phyloP scores from a whole-genome alignment of 2,329 filamentous ascomycete species.

The Stachybotrys chartarum region DNA sequence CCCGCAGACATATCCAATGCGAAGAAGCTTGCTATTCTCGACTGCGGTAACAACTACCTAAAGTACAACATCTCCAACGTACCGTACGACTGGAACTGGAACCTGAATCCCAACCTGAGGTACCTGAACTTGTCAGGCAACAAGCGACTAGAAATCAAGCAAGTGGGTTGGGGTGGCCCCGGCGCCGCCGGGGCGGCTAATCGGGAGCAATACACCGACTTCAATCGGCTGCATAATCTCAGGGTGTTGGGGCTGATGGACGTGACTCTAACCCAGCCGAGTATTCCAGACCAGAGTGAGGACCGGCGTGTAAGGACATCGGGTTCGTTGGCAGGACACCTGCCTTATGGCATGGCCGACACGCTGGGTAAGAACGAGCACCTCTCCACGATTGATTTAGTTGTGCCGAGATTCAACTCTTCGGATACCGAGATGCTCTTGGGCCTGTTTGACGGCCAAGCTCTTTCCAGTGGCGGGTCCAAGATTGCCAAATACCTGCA shows the following conservation, averaged over 20 bases:
- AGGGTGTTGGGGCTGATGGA: conserved; percentile 94
- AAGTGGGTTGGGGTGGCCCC: conserved; percentile 36
- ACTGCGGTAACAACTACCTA: conserved; percentile 88
- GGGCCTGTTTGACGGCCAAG: conserved; percentile 93
- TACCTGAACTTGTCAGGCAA: conserved; percentile 97
- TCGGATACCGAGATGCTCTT: conserved; percentile 85
- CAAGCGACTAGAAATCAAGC: conserved; percentile 87
- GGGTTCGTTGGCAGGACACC: conserved; percentile 81
- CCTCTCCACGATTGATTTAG: conserved; percentile 89
- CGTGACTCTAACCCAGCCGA: conserved; percentile 88
- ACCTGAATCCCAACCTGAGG: conserved; percentile 89
- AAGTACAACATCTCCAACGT: conserved; percentile 99
- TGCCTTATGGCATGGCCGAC: conserved; percentile 97
- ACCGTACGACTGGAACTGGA: conserved; percentile 99
- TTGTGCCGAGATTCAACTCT: conserved; percentile 85
- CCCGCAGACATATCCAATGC: conserved; percentile 94
- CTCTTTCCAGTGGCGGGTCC: conserved; percentile 81
- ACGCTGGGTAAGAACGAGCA: conserved; percentile 90
- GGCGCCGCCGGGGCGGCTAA: conserved; percentile 47
- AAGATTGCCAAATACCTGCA: conserved; percentile 96
- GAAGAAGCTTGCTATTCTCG: conserved; percentile 82
- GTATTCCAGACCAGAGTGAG: conserved; percentile 90
- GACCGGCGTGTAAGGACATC: conserved; percentile 95
- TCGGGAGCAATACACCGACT: conserved; percentile 71
- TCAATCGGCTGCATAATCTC: conserved; percentile 75